Base-by-base conservation (phyloP, 352 stramenopile genomes). In the Globisporangium splendens region DNA sequence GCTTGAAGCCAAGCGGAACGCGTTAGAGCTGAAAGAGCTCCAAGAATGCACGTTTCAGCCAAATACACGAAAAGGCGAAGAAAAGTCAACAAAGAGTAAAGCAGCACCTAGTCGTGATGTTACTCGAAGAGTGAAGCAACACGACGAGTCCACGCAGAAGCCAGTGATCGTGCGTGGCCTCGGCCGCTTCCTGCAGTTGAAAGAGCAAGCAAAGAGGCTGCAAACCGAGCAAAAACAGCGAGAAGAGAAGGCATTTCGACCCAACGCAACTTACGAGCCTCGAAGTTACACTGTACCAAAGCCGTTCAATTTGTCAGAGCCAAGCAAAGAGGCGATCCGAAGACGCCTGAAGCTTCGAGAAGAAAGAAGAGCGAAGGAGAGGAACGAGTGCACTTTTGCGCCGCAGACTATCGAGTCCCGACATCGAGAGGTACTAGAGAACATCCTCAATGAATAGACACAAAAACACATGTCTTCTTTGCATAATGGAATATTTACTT, bases 21-120 rank as follows among this genome's bases (percentile, higher is more conserved):
- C 54, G 0, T 69, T 74, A 15, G 78, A 90, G 49, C 47, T 91
- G 2, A 72, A 76, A 47, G 77, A 91, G 46, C 63, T 93, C 1
- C 62, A 89, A 52, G 79, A 96, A 53, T 96, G 87, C 47, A 95
- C 88, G 5, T 96, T 96, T 35, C 73, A 82, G 22, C 85, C 85
- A 0, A 90, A 88, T 31, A 66, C 77, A 8, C 66, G 61, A 17
- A 75, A 75, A 24, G 20, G 42, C 21, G 49, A 22, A 38, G 42
- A 48, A 42, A 21, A 18, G 10, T 33, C 21, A 41, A 53, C 31
- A 42, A 58, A 46, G 28, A 35, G 5, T 10, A 35, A 55, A 65
- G 65, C 38, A 47, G 3, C 24, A 51, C 28, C 28, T 35, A 35
- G 28, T 10, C 28, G 28, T 8, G 28, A 35, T 8, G 39, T 24